Percentiles rank a stretch among this genome's conserved stretches.
phyloP scores from a whole-genome alignment of 108 stramenopile species.

The Fragilaria radians region DNA sequence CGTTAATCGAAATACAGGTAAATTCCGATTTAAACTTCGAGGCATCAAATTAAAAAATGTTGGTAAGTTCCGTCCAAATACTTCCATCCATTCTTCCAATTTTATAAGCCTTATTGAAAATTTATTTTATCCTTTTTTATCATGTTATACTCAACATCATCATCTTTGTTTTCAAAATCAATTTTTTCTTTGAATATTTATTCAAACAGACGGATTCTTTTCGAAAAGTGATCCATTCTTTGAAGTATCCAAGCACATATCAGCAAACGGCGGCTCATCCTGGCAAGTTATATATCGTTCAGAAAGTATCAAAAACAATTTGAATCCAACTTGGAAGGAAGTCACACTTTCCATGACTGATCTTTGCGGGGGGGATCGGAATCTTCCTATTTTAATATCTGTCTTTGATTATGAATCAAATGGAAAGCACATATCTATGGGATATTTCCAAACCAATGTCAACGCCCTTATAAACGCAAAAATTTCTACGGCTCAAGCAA shows the following conservation, averaged over 20 bases:
- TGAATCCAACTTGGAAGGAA: conserved; percentile 60
- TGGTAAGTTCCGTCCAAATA: neutral
- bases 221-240: conserved; percentile 74
- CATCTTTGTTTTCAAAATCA: no score
- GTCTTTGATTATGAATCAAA: conserved; percentile 61
- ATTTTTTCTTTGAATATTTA: no score
- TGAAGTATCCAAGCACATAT: conserved; percentile 31
- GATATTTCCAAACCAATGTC: conserved; percentile 57
- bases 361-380: conserved; percentile 49
- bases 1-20: neutral
- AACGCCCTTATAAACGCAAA: conserved; percentile 21
- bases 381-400: conserved; percentile 39
- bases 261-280: conserved; percentile 34
- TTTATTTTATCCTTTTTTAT: no score
- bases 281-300: conserved; percentile 62
- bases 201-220: conserved; percentile 52
- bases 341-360: conserved; percentile 35
- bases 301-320: conserved; percentile 40
- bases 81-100: no score
- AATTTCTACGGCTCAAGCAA: neutral
- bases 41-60: conserved; percentile 76
- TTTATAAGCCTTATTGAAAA: no score
- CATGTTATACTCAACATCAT: no score
- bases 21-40: conserved; percentile 11
- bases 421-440: conserved; percentile 69